Evolutionary conservation across 192 early-diverging fungal species (phyloP).

Genomic region (Gaertneriomyces semiglobifer): DNA sequence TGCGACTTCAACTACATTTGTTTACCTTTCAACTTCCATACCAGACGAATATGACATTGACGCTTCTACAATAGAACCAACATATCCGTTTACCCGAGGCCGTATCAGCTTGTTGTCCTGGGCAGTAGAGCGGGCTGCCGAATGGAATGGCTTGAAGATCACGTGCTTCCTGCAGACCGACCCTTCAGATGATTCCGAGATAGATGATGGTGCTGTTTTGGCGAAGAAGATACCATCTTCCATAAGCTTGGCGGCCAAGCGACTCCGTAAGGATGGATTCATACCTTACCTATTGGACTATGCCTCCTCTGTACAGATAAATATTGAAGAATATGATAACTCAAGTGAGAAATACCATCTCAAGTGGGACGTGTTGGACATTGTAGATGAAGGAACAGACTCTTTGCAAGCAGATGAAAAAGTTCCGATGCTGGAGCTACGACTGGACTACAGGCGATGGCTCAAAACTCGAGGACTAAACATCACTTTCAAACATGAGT

Average conservation of each 20-base stretch:
- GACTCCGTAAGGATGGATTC: constrained; percentile 11
- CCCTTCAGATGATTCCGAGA: background rate
- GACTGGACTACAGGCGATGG: constrained; percentile 20
- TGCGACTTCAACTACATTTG: constrained; percentile 26
- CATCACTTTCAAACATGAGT: background rate
- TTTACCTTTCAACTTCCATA: constrained; percentile 22
- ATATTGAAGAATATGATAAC: background rate
- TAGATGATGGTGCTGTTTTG: background rate
- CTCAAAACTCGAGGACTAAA: constrained; percentile 2
- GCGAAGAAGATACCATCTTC: constrained; percentile 9
- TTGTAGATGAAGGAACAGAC: background rate
- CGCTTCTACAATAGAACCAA: background rate
- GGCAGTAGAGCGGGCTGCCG: constrained; percentile 19
- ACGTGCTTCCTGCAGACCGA: constrained; percentile 17
- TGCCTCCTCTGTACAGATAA: background rate
- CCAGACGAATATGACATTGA: constrained; percentile 4
- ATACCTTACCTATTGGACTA: constrained; percentile 13
- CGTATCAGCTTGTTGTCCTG: constrained; percentile 3
- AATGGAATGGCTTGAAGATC: constrained; percentile 15
- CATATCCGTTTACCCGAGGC: background rate
- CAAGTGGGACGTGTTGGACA: constrained; percentile 4
- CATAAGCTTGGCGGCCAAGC: background rate
- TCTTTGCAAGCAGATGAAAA: background rate
- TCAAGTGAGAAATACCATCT: constrained; percentile 1
- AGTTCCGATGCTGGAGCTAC: constrained; percentile 17